Base-by-base conservation (phyloP, 805 yeast species). In the Candida manassasensis region DNA sequence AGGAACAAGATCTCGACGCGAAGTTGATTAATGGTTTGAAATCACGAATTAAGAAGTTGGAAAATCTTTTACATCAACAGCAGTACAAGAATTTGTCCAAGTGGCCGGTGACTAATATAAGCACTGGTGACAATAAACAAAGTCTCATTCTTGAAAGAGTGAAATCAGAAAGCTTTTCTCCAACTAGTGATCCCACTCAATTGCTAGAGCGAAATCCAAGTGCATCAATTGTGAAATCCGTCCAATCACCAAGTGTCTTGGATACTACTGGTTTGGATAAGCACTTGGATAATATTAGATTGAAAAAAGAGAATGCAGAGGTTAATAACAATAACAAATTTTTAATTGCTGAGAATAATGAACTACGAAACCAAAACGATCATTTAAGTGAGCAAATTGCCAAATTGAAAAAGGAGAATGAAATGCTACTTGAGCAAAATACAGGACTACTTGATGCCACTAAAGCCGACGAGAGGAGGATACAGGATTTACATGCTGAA, bases 11-110 rank as follows among this genome's bases (percentile, higher is more conserved):
- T 12, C 43, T 45, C 21, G 67, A 66, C 39, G 44, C 63, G 28
- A 61, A 53, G 28, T 49, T 72, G 9, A 61, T 82, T 8, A 69
- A 69, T 43, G 85, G 84, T 0, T 81, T 87, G 43, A 81, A 81
- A 52, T 57, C 75, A 8, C 64, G 95, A 35, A 84, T 90, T 27
- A 77, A 75, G 42, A 83, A 83, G 45, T 68, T 90, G 35, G 96
- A 88, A 47, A 81, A 76, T 36, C 57, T 87, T 25, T 59, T 88
- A 11, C 93, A 87, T 52, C 86, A 84, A 42, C 82, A 78, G 36
- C 85, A 76, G 43, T 77, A 71, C 49, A 71, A 71, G 30, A 73
- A 77, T 34, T 63, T 77, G 25, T 68, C 67, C 21, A 71, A 40
- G 47, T 69, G 59, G 71, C 75, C 69, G 4, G 65, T 62, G 6